These are phyloP conservation scores for Apophysomyces trapeziformis DNA, from an alignment of 371 early-diverging fungal species.

Conservation along the genomic window DNA sequence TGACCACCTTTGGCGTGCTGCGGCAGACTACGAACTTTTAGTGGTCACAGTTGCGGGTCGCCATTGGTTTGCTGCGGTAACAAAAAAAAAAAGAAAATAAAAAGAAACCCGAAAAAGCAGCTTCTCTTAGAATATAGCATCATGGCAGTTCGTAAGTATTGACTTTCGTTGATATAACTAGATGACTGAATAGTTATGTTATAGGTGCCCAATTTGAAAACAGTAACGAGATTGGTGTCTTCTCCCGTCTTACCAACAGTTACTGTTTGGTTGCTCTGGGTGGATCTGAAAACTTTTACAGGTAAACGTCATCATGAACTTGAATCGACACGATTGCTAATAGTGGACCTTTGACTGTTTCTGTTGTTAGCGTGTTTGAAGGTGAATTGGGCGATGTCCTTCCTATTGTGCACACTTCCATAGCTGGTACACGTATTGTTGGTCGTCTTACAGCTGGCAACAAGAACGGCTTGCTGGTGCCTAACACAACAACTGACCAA, in stretches of 20 bases:
- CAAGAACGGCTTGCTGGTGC: conserved; percentile 97
- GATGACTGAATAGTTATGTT: not conserved
- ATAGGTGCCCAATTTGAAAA: conserved; percentile 98
- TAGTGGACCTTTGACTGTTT: not conserved
- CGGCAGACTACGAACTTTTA: not conserved
- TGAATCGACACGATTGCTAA: not conserved
- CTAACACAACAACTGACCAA: conserved; percentile 98
- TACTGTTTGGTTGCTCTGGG: conserved; percentile 99
- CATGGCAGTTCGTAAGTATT: conserved; percentile 52
- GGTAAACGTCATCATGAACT: conserved; percentile 46
- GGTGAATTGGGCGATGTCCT: conserved; percentile 94
- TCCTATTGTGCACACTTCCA: conserved; percentile 99
- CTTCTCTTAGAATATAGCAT: conserved; percentile 10
- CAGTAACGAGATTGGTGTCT: conserved; percentile 99
- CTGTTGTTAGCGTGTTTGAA: conserved; percentile 83
- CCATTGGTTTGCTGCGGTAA: conserved; percentile 1
- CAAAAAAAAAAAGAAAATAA: not conserved
- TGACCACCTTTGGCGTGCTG: not conserved
- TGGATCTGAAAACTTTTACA: conserved; percentile 98
- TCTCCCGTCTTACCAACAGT: conserved; percentile 97
- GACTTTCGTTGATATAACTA: not conserved
- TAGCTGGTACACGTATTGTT: conserved; percentile 98
- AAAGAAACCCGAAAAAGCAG: not conserved
- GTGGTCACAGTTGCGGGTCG: conserved; percentile 1
- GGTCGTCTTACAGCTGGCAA: conserved; percentile 97